phyloP scores from a whole-genome alignment of 2,329 filamentous ascomycete species.

The Phaeosphaeriaceae sp. region DNA sequence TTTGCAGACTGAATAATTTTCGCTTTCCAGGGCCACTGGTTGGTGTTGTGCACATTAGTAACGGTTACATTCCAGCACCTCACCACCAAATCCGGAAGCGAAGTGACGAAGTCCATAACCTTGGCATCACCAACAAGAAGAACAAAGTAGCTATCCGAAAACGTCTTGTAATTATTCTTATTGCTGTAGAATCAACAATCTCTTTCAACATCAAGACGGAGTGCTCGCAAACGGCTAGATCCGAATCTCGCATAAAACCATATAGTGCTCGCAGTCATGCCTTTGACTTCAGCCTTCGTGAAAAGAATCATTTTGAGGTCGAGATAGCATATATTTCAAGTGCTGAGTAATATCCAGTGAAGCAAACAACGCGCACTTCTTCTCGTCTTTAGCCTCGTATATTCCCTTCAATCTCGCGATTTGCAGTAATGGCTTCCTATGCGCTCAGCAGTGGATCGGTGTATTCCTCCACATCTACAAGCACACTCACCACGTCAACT shows the following conservation, averaged over 20 bases:
- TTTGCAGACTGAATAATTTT: not conserved
- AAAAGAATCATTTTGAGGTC: not conserved
- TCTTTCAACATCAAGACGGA: conserved; percentile 11
- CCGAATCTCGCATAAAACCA: conserved; percentile 12
- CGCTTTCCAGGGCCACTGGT: not conserved
- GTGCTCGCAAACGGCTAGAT: conserved; percentile 27
- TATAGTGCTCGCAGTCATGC: conserved; percentile 8
- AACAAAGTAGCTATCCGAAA: conserved; percentile 30
- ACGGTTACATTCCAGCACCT: conserved; percentile 30
- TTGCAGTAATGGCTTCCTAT: not conserved
- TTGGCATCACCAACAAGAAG: conserved; percentile 7
- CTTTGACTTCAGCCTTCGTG: not conserved
- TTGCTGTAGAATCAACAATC: not conserved
- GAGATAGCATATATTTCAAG: not conserved
- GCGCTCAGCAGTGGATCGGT: not conserved
- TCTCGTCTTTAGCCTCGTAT: too few relatives aligned
- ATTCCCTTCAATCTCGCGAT: too few relatives aligned
- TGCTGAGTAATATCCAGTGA: not conserved
- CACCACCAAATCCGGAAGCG: conserved; percentile 22
- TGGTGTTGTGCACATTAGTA: not conserved
- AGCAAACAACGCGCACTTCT: not conserved
- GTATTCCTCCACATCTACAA: not conserved
- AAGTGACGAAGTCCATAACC: conserved; percentile 6
- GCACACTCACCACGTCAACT: not conserved
- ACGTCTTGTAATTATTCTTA: conserved; percentile 22